phyloP scores from a whole-genome alignment of 2,329 filamentous ascomycete genomes.

The Fusarium foetens region DNA sequence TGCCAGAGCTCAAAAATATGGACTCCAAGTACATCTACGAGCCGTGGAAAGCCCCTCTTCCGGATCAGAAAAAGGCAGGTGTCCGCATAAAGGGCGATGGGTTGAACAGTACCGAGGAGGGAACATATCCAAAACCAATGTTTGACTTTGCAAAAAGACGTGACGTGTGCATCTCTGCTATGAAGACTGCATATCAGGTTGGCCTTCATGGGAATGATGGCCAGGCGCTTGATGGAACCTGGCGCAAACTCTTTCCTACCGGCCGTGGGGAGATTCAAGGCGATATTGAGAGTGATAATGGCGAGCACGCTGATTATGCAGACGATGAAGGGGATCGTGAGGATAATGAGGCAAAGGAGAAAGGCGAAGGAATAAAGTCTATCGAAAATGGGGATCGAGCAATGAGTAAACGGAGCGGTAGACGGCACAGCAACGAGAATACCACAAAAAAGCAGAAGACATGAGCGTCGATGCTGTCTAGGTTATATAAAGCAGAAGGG shows the following conservation, averaged over 20 bases:
- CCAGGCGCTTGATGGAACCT: slow-evolving; percentile 69
- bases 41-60: slow-evolving; percentile 77
- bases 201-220: slow-evolving; percentile 72
- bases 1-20: slow-evolving; percentile 72
- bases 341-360: slow-evolving; percentile 30
- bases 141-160: slow-evolving; percentile 76
- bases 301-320: slow-evolving; percentile 48
- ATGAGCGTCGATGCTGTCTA: neutral
- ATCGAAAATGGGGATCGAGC: slow-evolving; percentile 3
- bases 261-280: slow-evolving; percentile 55
- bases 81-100: slow-evolving; percentile 69
- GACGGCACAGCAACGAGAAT: slow-evolving; percentile 17
- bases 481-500: neutral
- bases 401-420: slow-evolving; percentile 40
- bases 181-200: slow-evolving; percentile 76
- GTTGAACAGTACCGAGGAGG: slow-evolving; percentile 53
- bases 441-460: slow-evolving; percentile 45
- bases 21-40: slow-evolving; percentile 80
- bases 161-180: slow-evolving; percentile 69
- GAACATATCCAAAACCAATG: slow-evolving; percentile 77
- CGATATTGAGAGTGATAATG: slow-evolving; percentile 48
- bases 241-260: slow-evolving; percentile 59
- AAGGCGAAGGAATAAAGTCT: slow-evolving; percentile 28
- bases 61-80: slow-evolving; percentile 74
- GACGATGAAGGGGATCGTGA: slow-evolving; percentile 40